Percentiles rank a stretch among this genome's conserved stretches.
Evolutionary conservation across 2,329 filamentous ascomycete genomes (phyloP).

Genomic region (Harringtonia aguacate): DNA sequence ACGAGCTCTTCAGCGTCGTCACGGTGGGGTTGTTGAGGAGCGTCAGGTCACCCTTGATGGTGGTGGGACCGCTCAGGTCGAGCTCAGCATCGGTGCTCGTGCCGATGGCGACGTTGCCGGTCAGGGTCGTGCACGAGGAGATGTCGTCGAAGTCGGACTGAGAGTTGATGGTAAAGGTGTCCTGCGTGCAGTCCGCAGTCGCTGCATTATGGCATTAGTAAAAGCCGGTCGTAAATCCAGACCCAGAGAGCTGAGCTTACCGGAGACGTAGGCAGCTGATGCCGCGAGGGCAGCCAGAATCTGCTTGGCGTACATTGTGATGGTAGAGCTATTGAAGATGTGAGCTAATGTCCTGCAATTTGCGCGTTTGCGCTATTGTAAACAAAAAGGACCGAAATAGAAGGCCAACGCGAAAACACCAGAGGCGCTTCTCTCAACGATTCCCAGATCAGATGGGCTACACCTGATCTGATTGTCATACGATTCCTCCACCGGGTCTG

Average conservation of each 20-base stretch:
- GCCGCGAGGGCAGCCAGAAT: constrained; percentile 30
- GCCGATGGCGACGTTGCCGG: constrained; percentile 57
- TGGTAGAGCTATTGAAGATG: constrained; percentile 1
- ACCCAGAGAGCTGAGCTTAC: constrained; percentile 22
- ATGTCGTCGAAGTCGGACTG: constrained; percentile 50
- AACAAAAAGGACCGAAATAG: neutral
- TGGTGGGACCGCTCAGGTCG: constrained; percentile 46
- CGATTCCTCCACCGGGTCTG: too few species aligned
- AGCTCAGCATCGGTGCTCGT: constrained; percentile 45
- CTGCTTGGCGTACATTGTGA: constrained; percentile 32
- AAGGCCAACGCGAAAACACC: too few species aligned
- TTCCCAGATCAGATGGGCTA: too few species aligned
- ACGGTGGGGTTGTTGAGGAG: constrained; percentile 51
- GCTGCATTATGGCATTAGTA: too few species aligned
- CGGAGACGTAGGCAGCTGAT: constrained; percentile 25
- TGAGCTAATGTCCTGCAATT: too few species aligned
- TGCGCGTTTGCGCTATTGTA: neutral
- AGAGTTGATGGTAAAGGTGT: constrained; percentile 48
- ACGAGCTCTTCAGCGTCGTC: constrained; percentile 48
- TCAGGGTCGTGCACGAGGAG: constrained; percentile 54
- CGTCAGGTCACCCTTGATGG: constrained; percentile 47
- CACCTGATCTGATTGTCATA: too few species aligned
- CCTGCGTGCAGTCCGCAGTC: constrained; percentile 16
- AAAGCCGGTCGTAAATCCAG: too few species aligned
- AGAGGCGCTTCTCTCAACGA: too few species aligned